phyloP scores from a whole-genome alignment of 306 rosid genomes.

The Nissolia schottii region DNA sequence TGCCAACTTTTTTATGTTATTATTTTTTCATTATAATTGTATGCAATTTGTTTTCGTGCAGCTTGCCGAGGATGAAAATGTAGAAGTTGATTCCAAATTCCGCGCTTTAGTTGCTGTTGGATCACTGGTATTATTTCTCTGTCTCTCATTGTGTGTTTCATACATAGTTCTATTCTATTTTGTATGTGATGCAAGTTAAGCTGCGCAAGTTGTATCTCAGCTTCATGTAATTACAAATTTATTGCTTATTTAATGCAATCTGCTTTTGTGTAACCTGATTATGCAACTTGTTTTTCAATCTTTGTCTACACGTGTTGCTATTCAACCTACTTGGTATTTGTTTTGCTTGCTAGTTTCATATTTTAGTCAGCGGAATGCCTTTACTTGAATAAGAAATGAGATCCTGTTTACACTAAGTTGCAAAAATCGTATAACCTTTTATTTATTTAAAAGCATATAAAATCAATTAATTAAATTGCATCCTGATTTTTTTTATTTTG shows the following conservation, averaged over 20 bases:
- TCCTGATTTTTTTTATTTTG: background rate
- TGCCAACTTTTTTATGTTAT: background rate
- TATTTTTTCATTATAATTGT: background rate
- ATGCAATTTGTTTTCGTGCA: slow-evolving; percentile 21
- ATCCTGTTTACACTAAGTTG: background rate
- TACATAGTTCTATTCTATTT: background rate
- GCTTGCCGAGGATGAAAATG: slow-evolving; percentile 68
- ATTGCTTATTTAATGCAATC: background rate
- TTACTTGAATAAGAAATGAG: background rate
- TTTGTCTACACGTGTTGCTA: background rate
- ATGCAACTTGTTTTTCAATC: background rate
- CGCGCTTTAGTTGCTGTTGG: slow-evolving; percentile 95
- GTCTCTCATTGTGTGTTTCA: background rate
- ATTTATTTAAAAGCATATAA: background rate
- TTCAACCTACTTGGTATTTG: background rate
- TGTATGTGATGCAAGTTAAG: background rate
- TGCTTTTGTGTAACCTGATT: background rate
- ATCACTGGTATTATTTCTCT: slow-evolving; percentile 58
- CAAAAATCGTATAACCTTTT: background rate
- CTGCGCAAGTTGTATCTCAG: background rate
- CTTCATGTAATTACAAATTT: background rate
- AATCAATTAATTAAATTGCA: background rate
- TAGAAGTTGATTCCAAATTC: slow-evolving; percentile 72
- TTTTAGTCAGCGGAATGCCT: background rate
- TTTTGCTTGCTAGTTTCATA: background rate